Evolutionary conservation across 2,329 filamentous ascomycete species (phyloP), one percentile per base, ranked within the genome.

Genomic region (Venturia aucupariae): DNA sequence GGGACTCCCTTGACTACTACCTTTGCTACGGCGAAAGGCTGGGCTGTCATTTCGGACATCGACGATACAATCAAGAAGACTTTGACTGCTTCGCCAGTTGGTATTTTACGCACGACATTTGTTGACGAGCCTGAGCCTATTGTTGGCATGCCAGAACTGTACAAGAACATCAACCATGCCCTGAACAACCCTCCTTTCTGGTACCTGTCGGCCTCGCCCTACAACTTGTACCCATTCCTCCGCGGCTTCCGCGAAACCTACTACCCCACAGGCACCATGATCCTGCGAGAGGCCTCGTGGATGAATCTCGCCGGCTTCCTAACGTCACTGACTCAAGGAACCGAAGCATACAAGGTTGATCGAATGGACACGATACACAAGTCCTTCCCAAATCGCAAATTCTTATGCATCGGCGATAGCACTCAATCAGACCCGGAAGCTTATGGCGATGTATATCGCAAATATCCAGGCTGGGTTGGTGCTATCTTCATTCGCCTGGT

Each of bases 41-140:
- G 92, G 92, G 85, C 85, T 15, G 78, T 97, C 15, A 86, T 97
- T 67, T 93, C 89, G 46, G 93, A 97, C 70, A 85, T 97, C 68
- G 94, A 97, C 72, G 93, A 97, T 75, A 96, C 92, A 0, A 96
- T 97, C 79, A 97, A 97, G 76, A 79, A 92, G 68, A 97, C 93
- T 0, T 81, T 89, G 74, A 96, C 93, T 0, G 85, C 87, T 54
- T 88, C 90, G 61, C 87, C 91, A 0, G 81, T 89, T 8, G 90
- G 91, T 2, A 93, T 97, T 70, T 79, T 97, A 5, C 83, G 85
- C 59, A 88, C 88, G 62, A 97, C 93, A 0, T 97, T 97, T 71
- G 84, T 90, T 59, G 88, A 92, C 61, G 79, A 85, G 19, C 88
- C 92, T 0, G 79, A 82, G 17, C 85, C 90, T 0, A 85, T 93